Conservation (phyloP, 495 filamentous ascomycete genomes). For the Aspergillus conjunctus region DNA sequence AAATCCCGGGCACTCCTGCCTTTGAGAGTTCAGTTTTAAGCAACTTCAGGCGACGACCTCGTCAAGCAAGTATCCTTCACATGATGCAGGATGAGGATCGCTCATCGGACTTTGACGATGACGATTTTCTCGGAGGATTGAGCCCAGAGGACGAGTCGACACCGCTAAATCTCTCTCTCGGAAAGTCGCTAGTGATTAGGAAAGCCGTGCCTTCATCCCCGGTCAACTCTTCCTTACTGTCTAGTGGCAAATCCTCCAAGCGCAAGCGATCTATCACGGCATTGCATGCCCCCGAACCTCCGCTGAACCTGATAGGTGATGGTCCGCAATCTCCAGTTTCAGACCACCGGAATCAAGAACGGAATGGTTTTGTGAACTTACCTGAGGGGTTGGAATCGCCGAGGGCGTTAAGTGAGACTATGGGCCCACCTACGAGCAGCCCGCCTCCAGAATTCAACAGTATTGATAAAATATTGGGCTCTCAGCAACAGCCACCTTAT, state of each 20-base stretch:
- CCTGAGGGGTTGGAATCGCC: conserved; percentile 26
- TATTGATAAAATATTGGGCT: conserved; percentile 21
- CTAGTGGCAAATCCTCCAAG: conserved; percentile 40
- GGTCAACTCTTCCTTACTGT: conserved; percentile 25
- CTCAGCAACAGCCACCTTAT: conserved; percentile 30
- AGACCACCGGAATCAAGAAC: neutral
- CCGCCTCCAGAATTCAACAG: conserved; percentile 23
- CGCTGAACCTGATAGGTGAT: conserved; percentile 26
- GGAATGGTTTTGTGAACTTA: conserved; percentile 12
- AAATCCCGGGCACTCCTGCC: conserved; percentile 52
- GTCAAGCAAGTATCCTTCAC: conserved; percentile 69
- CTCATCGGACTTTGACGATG: conserved; percentile 49
- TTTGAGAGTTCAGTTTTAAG: conserved; percentile 57
- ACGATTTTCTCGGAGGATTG: conserved; percentile 60
- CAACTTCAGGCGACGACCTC: conserved; percentile 65
- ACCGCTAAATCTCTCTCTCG: conserved; percentile 52
- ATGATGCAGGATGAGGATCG: conserved; percentile 59
- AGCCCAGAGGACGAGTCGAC: conserved; percentile 69
- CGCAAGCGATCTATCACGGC: conserved; percentile 35
- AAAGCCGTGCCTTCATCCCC: conserved; percentile 27
- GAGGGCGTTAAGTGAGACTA: conserved; percentile 49
- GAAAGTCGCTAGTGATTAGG: conserved; percentile 34
- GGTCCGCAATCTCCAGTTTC: conserved; percentile 25
- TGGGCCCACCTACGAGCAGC: conserved; percentile 55
- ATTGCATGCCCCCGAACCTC: conserved; percentile 30